Evolutionary conservation across 768 basidiomycete species (phyloP).

Genomic region (Gelatoporia subvermispora): DNA sequence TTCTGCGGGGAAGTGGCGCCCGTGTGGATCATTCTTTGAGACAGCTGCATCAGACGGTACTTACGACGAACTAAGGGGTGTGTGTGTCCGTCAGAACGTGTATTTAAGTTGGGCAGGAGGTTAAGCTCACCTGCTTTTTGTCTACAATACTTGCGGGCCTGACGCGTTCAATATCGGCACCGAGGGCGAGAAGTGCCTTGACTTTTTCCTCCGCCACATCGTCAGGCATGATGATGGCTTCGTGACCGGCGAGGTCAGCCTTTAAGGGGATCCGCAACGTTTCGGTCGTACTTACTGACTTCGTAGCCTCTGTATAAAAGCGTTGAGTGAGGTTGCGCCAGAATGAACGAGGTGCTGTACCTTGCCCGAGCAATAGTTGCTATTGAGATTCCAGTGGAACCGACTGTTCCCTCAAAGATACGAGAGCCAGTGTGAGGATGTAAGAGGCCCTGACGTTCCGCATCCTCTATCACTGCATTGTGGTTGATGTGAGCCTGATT

Average conservation of each 20-base stretch:
- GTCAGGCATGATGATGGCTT: constrained; percentile 88
- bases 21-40: background rate
- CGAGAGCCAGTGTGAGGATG: constrained; percentile 84
- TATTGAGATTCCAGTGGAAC: constrained; percentile 93
- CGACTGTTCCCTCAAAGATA: constrained; percentile 97
- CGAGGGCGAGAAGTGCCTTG: constrained; percentile 73
- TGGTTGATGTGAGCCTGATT: background rate
- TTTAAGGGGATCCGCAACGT: constrained; percentile 1
- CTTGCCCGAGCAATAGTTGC: constrained; percentile 88
- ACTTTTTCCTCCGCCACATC: constrained; percentile 91
- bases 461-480: constrained; percentile 96
- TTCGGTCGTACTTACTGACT: constrained; percentile 49
- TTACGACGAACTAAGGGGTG: constrained; percentile 63
- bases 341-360: constrained; percentile 35
- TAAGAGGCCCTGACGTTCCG: constrained; percentile 77
- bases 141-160: constrained; percentile 96
- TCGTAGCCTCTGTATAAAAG: constrained; percentile 69
- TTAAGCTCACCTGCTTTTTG: constrained; percentile 81
- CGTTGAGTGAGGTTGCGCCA: too few relatives aligned
- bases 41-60: constrained; percentile 19
- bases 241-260: background rate
- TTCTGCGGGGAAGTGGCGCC: constrained; percentile 48
- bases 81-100: background rate
- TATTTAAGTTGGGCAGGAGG: background rate
- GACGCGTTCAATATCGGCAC: constrained; percentile 85